Evolutionary conservation across 1,284 basidiomycete species (phyloP), one percentile per base, ranked within the genome.

Genomic region (Moesziomyces sp.): DNA sequence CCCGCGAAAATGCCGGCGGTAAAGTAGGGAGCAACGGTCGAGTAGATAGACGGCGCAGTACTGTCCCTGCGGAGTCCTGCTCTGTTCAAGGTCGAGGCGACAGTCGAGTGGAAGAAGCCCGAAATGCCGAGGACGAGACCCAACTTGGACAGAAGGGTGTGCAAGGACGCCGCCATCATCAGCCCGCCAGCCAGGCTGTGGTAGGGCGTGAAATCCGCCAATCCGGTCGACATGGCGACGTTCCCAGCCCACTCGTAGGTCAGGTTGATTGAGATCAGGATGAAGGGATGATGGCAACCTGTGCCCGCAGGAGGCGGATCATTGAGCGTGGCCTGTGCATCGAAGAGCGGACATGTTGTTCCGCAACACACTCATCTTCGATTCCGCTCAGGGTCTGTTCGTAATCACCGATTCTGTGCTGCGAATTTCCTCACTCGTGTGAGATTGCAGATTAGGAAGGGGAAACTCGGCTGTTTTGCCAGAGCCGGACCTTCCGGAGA

Each of bases 71-170:
- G 47, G 35, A 18, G 26, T 6, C 40, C 42, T 6, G 38, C n/a
- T 19, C 43, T 24, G 13, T n/a, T 30, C 21, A 61, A 24, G 0
- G 52, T 54, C 11, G 62, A 62, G 2, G 63, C 30, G 18, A 80
- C 54, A 2, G 65, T 58, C 3, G 73, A 58, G 61, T 84, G 83
- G 14, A 79, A 73, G 56, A 83, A 73, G 33, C 82, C 83, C 14
- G 70, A 75, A 42, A 81, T 78, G 49, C 83, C 83, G 18, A 84
- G 70, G 28, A 82, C 66, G 33, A 70, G 53, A 6, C 83, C 83
- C 2, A 81, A 53, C 11, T 70, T 55, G 21, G 64, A 49, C 18
- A 81, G 70, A 4, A 82, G 56, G 18, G 66, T 56, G 42, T 76
- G 72, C 6, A 83, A 68, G 24, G 79, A 74, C 26, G 66, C 71